Percentiles rank a stretch among this genome's conserved stretches.
Conservation (phyloP, 768 basidiomycete genomes). For the Harrya chromipes region DNA sequence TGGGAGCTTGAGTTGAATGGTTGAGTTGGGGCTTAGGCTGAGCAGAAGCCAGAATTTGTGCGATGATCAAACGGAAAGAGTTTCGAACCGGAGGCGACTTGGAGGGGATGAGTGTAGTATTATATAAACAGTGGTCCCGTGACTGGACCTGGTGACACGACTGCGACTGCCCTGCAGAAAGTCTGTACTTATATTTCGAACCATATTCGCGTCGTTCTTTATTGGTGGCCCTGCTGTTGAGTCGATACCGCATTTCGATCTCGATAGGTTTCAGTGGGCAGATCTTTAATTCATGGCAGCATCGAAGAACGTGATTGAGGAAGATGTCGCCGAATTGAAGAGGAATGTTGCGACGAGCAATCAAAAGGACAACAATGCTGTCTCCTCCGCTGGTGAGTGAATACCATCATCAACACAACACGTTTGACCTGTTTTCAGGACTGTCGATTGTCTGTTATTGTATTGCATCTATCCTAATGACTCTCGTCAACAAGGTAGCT, state of each 20-base stretch:
- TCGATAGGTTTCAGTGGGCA: not conserved
- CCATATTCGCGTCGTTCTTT: too few relatives aligned
- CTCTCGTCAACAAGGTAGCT: constrained; percentile 89
- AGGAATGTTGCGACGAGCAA: constrained; percentile 46
- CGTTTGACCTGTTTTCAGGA: constrained; percentile 41
- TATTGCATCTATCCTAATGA: constrained; percentile 93
- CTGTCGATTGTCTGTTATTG: constrained; percentile 88
- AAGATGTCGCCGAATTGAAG: constrained; percentile 50
- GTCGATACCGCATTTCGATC: not conserved
- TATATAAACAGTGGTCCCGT: too few relatives aligned
- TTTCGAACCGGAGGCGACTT: constrained; percentile 26
- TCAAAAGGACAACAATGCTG: constrained; percentile 16
- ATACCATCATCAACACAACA: not conserved
- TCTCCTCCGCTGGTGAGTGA: constrained; percentile 26
- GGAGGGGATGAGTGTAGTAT: constrained; percentile 33
- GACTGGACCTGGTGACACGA: too few relatives aligned
- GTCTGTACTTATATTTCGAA: too few relatives aligned
- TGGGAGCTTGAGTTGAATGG: constrained; percentile 20
- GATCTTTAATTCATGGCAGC: constrained; percentile 11
- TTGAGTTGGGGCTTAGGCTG: constrained; percentile 29
- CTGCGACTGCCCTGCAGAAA: too few relatives aligned
- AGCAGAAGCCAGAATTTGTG: constrained; percentile 11
- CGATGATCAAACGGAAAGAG: constrained; percentile 26
- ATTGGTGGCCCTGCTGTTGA: not conserved
- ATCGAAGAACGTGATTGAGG: constrained; percentile 22